Evolutionary conservation across 1,284 basidiomycete species (phyloP).

Genomic region (Puccinia hordei): DNA sequence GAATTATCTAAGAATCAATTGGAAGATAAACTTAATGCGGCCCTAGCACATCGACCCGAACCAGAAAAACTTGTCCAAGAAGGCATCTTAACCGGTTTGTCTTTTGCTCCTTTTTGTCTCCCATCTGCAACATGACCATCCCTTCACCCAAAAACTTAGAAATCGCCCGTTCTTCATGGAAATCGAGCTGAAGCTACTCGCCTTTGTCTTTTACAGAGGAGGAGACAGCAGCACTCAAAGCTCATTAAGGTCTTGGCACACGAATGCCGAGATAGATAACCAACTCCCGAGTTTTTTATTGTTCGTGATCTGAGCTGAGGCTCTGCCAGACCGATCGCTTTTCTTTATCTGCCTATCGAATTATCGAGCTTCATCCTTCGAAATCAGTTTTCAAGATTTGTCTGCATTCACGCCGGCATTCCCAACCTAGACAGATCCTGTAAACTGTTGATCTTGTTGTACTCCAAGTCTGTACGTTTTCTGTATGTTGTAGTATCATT

Average conservation of each 20-base stretch:
- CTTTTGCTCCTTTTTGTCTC: not conserved
- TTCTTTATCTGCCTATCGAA: too few relatives aligned
- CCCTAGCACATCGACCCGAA: conserved; percentile 68
- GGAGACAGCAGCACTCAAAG: not conserved
- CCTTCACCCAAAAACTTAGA: not conserved
- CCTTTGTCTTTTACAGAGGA: conserved; percentile 15
- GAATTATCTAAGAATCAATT: conserved; percentile 70
- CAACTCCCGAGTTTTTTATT: too few relatives aligned
- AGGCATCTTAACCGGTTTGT: conserved; percentile 68
- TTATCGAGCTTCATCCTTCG: too few relatives aligned
- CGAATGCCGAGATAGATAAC: not conserved
- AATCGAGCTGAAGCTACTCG: not conserved
- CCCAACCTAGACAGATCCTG: too few relatives aligned
- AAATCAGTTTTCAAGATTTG: too few relatives aligned
- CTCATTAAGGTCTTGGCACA: not conserved
- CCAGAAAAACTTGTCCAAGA: conserved; percentile 71
- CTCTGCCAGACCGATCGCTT: too few relatives aligned
- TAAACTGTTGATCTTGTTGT: too few relatives aligned
- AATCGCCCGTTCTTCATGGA: not conserved
- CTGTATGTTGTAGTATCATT: too few relatives aligned
- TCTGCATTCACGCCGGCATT: too few relatives aligned
- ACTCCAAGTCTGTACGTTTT: too few relatives aligned
- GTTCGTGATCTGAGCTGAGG: too few relatives aligned
- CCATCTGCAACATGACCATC: not conserved
- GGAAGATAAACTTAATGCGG: conserved; percentile 72